Evolutionary conservation across 2,329 filamentous ascomycete genomes (phyloP).

Genomic region (Xylariaceae sp.): DNA sequence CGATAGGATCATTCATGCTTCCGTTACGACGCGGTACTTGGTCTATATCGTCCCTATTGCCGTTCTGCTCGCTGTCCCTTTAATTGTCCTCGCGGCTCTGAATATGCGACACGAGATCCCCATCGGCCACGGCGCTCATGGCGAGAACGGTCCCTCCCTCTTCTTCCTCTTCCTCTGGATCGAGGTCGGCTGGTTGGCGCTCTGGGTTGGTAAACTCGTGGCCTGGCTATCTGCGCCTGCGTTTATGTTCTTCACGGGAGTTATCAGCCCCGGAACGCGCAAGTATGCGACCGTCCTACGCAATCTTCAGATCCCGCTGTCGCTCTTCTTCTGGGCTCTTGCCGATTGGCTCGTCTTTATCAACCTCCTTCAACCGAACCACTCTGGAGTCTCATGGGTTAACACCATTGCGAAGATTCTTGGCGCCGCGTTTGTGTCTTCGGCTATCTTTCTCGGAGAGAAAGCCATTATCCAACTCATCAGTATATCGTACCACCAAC

Average conservation of each 20-base stretch:
- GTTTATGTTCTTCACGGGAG: conserved; percentile 65
- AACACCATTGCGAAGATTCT: conserved; percentile 59
- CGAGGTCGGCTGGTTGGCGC: conserved; percentile 60
- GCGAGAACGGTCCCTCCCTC: conserved; percentile 42
- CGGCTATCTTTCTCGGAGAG: conserved; percentile 68
- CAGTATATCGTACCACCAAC: conserved; percentile 78
- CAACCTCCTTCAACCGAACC: conserved; percentile 41
- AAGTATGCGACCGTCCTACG: conserved; percentile 64
- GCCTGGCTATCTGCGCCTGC: conserved; percentile 54
- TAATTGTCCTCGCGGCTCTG: conserved; percentile 50
- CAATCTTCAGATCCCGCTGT: conserved; percentile 60
- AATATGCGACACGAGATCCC: conserved; percentile 36
- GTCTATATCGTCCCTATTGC: conserved; percentile 63
- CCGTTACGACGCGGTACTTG: conserved; percentile 59
- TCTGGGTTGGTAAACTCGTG: conserved; percentile 63
- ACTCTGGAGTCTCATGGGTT: conserved; percentile 45
- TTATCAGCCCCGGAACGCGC: conserved; percentile 63
- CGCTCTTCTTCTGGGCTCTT: conserved; percentile 64
- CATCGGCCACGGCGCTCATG: conserved; percentile 34
- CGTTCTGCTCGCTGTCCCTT: conserved; percentile 55
- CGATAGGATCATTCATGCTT: conserved; percentile 58
- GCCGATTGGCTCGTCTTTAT: conserved; percentile 59
- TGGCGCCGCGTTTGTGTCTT: conserved; percentile 61
- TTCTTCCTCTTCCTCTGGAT: conserved; percentile 64
- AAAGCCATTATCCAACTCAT: conserved; percentile 77